Evolutionary conservation across 148 eudicot genomes (phyloP), one percentile per base, ranked within the genome.

Genomic region (Salicornia ramosissima): DNA sequence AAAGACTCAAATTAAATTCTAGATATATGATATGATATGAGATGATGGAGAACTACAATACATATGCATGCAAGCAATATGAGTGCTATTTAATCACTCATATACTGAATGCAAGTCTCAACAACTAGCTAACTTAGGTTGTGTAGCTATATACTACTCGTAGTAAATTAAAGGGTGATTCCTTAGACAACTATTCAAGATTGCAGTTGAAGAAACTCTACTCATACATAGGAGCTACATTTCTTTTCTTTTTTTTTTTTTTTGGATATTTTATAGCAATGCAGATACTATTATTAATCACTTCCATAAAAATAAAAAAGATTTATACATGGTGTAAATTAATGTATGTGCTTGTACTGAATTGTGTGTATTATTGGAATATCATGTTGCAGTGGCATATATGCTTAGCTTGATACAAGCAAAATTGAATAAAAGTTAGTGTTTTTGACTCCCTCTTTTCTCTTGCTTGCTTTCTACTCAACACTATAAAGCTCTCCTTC

Each of bases 381-480:
- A 8, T n/a, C 25, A 24, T 47, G 65, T 59, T 58, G 50, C 50
- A 25, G 40, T 70, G 69, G 78, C 63, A 75, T 75, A 69, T 69
- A 69, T 75, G 68, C 78, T 75, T 75, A 75, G 73, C 78, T 75
- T 75, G 62, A 69, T 7, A 19, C 40, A 42, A 28, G 47, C 28
- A 75, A 62, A 36, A 36, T 36, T 4, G 40, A 18, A 16, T 1
- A 28, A 68, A 75, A 75, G 71, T 67, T 62, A 26, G 26, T 26
- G 50, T 42, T 60, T 68, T 60, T 58, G 59, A 13, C 21, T 24
- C 42, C 25, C 46, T 47, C 50, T 51, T 58, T 68, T 59, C 65
- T 60, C 29, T 74, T 67, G 78, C 78, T 75, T 75, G 63, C 42
- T 69, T 70, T 70, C 53, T 69, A 75, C 78, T 69, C 74, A 64